A percentile compares a stretch with the other conserved stretches of the same genome.
Conservation (phyloP, 2,329 filamentous ascomycete species). For the Huntiella bhutanensis region DNA sequence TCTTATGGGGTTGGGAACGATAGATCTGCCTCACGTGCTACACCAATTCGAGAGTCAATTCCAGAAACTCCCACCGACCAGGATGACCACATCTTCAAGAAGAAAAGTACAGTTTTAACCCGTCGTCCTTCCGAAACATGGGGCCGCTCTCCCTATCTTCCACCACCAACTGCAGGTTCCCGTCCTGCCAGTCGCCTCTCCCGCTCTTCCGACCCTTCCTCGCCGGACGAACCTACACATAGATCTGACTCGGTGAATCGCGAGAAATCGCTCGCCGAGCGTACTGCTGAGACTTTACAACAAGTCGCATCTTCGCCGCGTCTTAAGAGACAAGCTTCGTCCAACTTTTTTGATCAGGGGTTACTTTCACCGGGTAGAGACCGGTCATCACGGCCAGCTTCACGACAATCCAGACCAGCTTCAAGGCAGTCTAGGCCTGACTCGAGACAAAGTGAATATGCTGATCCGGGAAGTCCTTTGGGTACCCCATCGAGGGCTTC, state of each 20-base stretch:
- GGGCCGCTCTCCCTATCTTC: slow-evolving; percentile 10
- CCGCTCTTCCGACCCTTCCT: slow-evolving; percentile 3
- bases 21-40: neutral
- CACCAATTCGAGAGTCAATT: slow-evolving; percentile 2
- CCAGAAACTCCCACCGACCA: neutral
- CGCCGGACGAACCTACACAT: slow-evolving; percentile 1
- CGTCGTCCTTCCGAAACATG: slow-evolving; percentile 16
- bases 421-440: slow-evolving; percentile 2
- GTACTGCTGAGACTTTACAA: slow-evolving; percentile 70
- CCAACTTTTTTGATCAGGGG: slow-evolving; percentile 44
- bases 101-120: slow-evolving; percentile 15
- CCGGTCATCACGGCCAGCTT: slow-evolving; percentile 16
- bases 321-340: slow-evolving; percentile 44
- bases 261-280: slow-evolving; percentile 41
- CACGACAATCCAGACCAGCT: neutral
- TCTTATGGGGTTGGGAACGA: slow-evolving; percentile 1
- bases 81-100: slow-evolving; percentile 8
- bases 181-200: slow-evolving; percentile 4
- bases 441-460: slow-evolving; percentile 7
- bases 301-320: slow-evolving; percentile 62
- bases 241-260: slow-evolving; percentile 8
- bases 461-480: slow-evolving; percentile 27
- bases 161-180: slow-evolving; percentile 3
- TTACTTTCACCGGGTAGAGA: slow-evolving; percentile 15
- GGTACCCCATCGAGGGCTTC: slow-evolving; percentile 25